A percentile compares a stretch with the other conserved stretches of the same genome.
Conservation (phyloP, 208 protist genomes). For the Leishmania turanica region DNA sequence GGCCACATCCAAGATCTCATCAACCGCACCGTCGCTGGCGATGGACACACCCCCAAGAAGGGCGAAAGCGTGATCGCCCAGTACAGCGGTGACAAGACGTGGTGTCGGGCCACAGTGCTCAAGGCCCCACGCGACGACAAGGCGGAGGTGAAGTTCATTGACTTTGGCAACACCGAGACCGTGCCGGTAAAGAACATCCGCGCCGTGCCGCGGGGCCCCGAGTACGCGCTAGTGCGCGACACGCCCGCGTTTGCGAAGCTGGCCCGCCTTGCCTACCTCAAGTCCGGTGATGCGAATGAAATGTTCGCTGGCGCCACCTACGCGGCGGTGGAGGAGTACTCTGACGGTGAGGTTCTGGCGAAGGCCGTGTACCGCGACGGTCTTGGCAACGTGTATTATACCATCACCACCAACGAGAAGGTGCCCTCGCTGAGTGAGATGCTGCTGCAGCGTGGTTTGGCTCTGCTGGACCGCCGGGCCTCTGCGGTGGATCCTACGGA, state of each 20-base stretch:
- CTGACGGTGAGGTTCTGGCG: constrained; percentile 71
- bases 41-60: constrained; percentile 44
- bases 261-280: constrained; percentile 78
- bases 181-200: constrained; percentile 59
- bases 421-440: constrained; percentile 74
- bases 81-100: constrained; percentile 79
- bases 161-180: constrained; percentile 84
- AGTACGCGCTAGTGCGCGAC: constrained; percentile 76
- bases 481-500: constrained; percentile 42
- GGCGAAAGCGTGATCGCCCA: constrained; percentile 76
- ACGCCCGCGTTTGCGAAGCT: constrained; percentile 64
- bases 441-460: constrained; percentile 80
- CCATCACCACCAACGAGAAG: constrained; percentile 62
- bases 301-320: constrained; percentile 43
- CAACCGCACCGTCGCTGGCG: constrained; percentile 41
- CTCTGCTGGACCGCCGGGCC: constrained; percentile 66
- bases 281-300: constrained; percentile 45
- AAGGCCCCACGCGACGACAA: constrained; percentile 39
- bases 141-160: constrained; percentile 81
- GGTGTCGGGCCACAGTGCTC: constrained; percentile 79
- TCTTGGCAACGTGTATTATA: constrained; percentile 65
- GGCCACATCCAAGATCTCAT: constrained; percentile 62
- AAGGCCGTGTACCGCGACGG: constrained; percentile 80
- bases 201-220: constrained; percentile 61
- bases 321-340: constrained; percentile 69